phyloP scores from a whole-genome alignment of 2,329 filamentous ascomycete genomes.

The Penicillium glabrum region DNA sequence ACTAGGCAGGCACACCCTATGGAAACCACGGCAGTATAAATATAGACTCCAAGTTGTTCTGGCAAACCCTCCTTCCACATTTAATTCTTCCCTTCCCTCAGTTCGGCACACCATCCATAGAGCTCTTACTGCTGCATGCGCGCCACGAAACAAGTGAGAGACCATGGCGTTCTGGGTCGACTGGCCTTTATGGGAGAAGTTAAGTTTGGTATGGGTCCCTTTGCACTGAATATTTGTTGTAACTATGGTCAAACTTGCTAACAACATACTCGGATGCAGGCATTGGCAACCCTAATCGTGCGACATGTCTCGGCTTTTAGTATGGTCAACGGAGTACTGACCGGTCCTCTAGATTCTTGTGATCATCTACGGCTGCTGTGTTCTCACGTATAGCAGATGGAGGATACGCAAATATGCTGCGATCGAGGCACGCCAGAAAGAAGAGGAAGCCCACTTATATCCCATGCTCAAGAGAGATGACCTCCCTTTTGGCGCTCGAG shows the following conservation, averaged over 20 bases:
- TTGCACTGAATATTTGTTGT: background rate
- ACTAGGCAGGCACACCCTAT: background rate
- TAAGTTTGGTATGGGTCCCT: constrained; percentile 72
- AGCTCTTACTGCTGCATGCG: background rate
- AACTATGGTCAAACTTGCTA: background rate
- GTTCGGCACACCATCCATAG: background rate
- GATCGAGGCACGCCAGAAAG: constrained; percentile 66
- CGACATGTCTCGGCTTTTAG: constrained; percentile 4
- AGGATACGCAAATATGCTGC: constrained; percentile 62
- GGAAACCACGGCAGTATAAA: background rate
- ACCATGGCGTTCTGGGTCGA: constrained; percentile 59
- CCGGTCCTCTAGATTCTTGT: constrained; percentile 56
- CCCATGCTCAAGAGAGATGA: constrained; percentile 57
- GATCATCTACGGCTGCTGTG: constrained; percentile 66
- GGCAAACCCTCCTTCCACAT: background rate
- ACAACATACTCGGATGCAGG: background rate
- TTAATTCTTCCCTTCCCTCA: background rate
- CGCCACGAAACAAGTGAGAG: background rate
- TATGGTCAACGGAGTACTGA: constrained; percentile 5
- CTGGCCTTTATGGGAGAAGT: constrained; percentile 85
- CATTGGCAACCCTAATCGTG: constrained; percentile 58
- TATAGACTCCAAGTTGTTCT: background rate
- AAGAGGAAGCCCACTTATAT: constrained; percentile 53
- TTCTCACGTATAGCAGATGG: constrained; percentile 59
- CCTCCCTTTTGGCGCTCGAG: constrained; percentile 82